A percentile compares a stretch with the other conserved stretches of the same genome.
These are phyloP conservation scores for Mesembryanthemum crystallinum DNA, from an alignment of 148 eudicot species.

Conservation along the genomic window DNA sequence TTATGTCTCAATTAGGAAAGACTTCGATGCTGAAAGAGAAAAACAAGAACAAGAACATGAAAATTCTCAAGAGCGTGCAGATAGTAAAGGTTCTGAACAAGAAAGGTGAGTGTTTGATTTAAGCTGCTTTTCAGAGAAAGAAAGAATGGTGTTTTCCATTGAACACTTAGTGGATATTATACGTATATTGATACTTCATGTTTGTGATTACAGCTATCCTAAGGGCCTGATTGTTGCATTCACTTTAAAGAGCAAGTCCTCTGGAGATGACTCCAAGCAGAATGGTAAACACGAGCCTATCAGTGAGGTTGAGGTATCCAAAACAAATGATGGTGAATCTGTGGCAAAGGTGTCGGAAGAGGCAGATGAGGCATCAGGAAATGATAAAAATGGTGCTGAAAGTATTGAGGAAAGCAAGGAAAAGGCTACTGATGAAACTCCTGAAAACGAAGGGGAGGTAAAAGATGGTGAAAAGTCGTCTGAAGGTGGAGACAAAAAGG, in stretches of 20 bases:
- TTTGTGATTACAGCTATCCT: conserved; percentile 56
- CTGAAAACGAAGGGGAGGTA: conserved; percentile 47
- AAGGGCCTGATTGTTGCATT: conserved; percentile 87
- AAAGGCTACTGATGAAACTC: conserved; percentile 33
- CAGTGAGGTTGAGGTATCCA: conserved; percentile 27
- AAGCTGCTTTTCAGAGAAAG: background rate
- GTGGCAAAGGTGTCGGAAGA: conserved; percentile 24
- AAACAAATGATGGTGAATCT: conserved; percentile 35
- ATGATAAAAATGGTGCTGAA: conserved; percentile 28
- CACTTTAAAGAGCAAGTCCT: conserved; percentile 54
- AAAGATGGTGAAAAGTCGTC: conserved; percentile 43
- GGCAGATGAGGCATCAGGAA: conserved; percentile 32
- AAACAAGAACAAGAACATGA: conserved; percentile 52
- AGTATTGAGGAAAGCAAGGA: conserved; percentile 39
- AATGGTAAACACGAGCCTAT: conserved; percentile 37
- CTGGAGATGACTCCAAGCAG: conserved; percentile 37
- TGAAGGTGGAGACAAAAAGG: conserved; percentile 33
- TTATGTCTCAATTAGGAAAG: conserved; percentile 55
- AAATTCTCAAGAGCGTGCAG: conserved; percentile 34
- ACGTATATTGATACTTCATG: background rate
- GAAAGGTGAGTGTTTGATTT: conserved; percentile 22
- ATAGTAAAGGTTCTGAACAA: conserved; percentile 46
- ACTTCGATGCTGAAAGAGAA: conserved; percentile 74
- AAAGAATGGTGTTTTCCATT: background rate
- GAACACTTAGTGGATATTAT: background rate